Conservation (phyloP, 2,329 filamentous ascomycete species). For the Cryphonectria japonica region DNA sequence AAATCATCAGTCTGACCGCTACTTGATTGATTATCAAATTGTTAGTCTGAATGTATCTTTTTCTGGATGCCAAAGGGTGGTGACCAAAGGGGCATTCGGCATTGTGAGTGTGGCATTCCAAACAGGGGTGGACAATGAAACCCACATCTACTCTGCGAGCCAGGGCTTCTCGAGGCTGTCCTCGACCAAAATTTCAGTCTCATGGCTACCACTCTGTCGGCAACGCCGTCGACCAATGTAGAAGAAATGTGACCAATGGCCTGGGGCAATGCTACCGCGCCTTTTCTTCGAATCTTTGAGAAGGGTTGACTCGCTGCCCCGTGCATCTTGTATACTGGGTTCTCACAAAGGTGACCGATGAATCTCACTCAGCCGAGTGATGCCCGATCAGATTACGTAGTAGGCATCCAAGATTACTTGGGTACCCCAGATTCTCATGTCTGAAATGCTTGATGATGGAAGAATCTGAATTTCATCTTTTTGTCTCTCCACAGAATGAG, state of each 20-base stretch:
- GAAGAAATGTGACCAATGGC: not conserved
- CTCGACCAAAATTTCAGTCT: not conserved
- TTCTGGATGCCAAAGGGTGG: not conserved
- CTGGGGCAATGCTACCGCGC: not conserved
- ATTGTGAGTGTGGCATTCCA: not conserved
- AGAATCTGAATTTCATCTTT: not conserved
- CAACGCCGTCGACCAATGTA: not conserved
- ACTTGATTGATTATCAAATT: not conserved
- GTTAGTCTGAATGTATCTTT: not conserved
- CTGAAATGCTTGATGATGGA: not conserved
- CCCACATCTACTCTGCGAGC: not conserved
- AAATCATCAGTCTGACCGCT: not conserved
- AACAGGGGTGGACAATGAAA: not conserved
- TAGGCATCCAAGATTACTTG: not conserved
- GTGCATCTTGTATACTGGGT: not conserved
- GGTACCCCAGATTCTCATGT: not conserved
- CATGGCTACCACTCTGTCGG: not conserved
- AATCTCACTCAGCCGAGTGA: not conserved
- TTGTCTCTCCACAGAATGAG: not conserved
- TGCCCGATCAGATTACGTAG: not conserved
- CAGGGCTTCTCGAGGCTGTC: not conserved
- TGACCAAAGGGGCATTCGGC: not conserved
- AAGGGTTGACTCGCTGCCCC: not conserved
- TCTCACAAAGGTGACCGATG: not conserved
- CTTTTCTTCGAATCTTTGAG: not conserved